Evolutionary conservation across 1,284 basidiomycete species (phyloP), one percentile per base, ranked within the genome.

Genomic region (Cerioporus squamosus): DNA sequence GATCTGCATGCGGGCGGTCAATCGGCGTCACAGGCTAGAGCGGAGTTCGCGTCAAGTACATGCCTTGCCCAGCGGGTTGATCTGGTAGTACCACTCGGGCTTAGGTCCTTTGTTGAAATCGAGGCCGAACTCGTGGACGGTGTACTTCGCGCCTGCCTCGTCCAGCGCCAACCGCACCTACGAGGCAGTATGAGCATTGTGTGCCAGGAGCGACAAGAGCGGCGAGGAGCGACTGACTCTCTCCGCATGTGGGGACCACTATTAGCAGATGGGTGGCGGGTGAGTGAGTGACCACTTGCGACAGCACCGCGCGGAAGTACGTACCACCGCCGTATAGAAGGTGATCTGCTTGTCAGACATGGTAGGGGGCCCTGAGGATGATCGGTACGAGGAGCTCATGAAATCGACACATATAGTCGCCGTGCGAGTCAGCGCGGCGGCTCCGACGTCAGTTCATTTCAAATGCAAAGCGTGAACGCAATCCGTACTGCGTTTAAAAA

Each of bases 51-150:
- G 17, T 26, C 18, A 31, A 40, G 39, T 22, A 10, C 17, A 12
- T 18, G 74, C 75, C 69, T 77, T 76, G 56, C 68, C 47, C 62
- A 17, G 69, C 70, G 74, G 72, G 65, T 76, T 78, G 46, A 78
- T 68, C 53, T 74, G 68, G 20, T 68, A 63, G 52, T 68, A 76
- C 71, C 71, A 73, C 48, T 64, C 64, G 26, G 77, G 77, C 66
- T 79, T 78, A 67, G 75, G 45, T 18, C 61, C 44, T 67, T 76
- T 73, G 26, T 65, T 29, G 29, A 29, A 29, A 9, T 40, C 17
- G 7, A 20, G 39, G 5, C 18, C 59, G 57, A 68, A 60, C 40
- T 66, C 44, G 39, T 63, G 63, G 3, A 49, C n/a, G 18, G 59
- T 61, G 51, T 64, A 68, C 17, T 59, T 23, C 1, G 65, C 66